Conservation (phyloP, 768 basidiomycete genomes). For the Rhizopogon sp. region DNA sequence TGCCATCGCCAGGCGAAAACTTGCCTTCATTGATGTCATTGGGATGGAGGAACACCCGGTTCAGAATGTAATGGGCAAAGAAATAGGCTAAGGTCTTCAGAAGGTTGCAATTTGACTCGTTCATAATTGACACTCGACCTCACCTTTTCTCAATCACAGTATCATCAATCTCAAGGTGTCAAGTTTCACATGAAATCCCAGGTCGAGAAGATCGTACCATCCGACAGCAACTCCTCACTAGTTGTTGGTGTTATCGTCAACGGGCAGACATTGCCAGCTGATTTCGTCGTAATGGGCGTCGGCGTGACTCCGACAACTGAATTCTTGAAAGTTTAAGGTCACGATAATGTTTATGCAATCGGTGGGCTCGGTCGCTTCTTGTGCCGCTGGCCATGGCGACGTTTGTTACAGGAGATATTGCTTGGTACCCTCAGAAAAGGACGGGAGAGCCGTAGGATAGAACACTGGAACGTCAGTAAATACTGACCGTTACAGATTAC, state of each 20-base stretch:
- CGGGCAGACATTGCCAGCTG: slow-evolving; percentile 60
- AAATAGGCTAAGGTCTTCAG: slow-evolving; percentile 71
- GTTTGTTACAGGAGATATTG: slow-evolving; percentile 61
- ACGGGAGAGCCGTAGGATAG: slow-evolving; percentile 57
- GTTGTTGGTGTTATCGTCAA: slow-evolving; percentile 65
- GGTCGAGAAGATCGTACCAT: slow-evolving; percentile 62
- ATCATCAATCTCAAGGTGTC: slow-evolving; percentile 76
- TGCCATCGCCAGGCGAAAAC: slow-evolving; percentile 67
- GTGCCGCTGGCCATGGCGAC: not conserved
- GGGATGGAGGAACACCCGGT: slow-evolving; percentile 83
- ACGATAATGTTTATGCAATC: slow-evolving; percentile 61
- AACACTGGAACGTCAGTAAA: slow-evolving; percentile 81
- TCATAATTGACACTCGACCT: not conserved
- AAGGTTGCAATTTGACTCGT: slow-evolving; percentile 42
- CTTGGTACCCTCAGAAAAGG: slow-evolving; percentile 61
- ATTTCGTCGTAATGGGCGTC: slow-evolving; percentile 81
- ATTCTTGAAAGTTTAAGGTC: slow-evolving; percentile 58
- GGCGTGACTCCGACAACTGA: slow-evolving; percentile 82
- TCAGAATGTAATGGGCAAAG: slow-evolving; percentile 72
- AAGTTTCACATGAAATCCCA: slow-evolving; percentile 77
- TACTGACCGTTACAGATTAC: not conserved
- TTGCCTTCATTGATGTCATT: slow-evolving; percentile 78
- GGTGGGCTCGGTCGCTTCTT: slow-evolving; percentile 31
- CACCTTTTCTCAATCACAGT: slow-evolving; percentile 34
- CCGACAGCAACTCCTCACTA: slow-evolving; percentile 44